Evolutionary conservation across 441 rosid genomes (phyloP).

Genomic region (Pelargonium citronellum): DNA sequence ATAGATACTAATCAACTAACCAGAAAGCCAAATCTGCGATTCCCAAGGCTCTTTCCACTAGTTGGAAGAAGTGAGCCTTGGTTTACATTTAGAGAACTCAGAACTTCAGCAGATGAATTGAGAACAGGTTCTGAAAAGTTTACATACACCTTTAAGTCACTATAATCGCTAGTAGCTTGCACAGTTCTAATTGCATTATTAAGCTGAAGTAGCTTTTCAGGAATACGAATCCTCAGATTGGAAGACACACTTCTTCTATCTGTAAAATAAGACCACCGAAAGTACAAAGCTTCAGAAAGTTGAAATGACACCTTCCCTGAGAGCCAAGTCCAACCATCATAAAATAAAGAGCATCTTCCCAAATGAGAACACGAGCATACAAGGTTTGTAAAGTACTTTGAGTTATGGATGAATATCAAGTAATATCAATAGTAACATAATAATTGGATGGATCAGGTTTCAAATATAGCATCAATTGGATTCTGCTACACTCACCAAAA

Average conservation of each 20-base stretch:
- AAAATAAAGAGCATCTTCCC: no score
- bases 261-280: slow-evolving; percentile 29
- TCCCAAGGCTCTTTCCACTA: slow-evolving; percentile 43
- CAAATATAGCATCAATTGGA: slow-evolving; percentile 12
- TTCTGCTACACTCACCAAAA: slow-evolving; percentile 48
- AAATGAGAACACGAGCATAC: no score
- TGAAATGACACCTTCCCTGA: no score
- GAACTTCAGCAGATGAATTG: slow-evolving; percentile 62
- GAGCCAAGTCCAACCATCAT: no score
- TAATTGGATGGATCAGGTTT: slow-evolving; percentile 1
- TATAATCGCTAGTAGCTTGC: slow-evolving; percentile 63
- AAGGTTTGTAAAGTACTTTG: no score
- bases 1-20: slow-evolving; percentile 31
- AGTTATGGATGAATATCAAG: no score
- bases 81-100: slow-evolving; percentile 41
- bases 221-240: slow-evolving; percentile 56
- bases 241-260: slow-evolving; percentile 72
- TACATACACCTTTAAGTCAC: slow-evolving; percentile 57
- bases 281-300: slow-evolving; percentile 8
- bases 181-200: slow-evolving; percentile 59
- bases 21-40: slow-evolving; percentile 76
- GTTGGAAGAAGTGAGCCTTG: slow-evolving; percentile 61
- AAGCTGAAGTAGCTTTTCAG: slow-evolving; percentile 69
- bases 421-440: background rate
- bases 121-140: slow-evolving; percentile 76